Evolutionary conservation across 2,329 filamentous ascomycete species (phyloP), one percentile per base, ranked within the genome.

Genomic region (Scopulariopsis brevicaulis): DNA sequence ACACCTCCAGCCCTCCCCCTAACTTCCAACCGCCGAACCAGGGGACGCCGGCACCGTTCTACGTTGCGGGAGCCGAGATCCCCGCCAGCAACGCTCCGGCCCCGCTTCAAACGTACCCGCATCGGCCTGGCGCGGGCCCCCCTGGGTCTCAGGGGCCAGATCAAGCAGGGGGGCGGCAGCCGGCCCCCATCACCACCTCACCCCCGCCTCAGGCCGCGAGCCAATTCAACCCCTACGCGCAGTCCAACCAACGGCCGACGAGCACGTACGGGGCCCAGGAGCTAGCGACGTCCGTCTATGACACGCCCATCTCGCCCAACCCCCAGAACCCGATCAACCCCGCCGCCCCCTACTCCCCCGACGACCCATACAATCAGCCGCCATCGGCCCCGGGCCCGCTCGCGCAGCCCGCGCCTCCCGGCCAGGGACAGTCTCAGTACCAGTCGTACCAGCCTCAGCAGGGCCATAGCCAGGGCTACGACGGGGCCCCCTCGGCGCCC

Each of bases 261-360:
- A 86, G 83, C 68, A 87, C 82, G 12, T 87, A 87, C 64, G 84
- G 85, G 32, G 82, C 88, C 0, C 89, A 92, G 70, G 89, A 93
- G 71, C 76, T 93, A 53, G 86, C 87, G 28, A 90, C 88, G 0
- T 88, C 87, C 1, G 83, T 82, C 11, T 92, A 91, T 66, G 87
- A 91, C 69, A 88, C 87, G 3, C 88, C 87, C 50, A 78, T 88
- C 46, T 81, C 77, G 14, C 69, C 77, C 6, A 76, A 80, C 66
- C 71, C 67, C 61, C 72, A 72, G 52, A 68, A 70, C 18, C 70
- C 71, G 24, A 71, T 75, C 1, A 80, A 75, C 63, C 71, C 74
- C 3, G 74, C 73, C 50, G 76, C 77, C 0, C 72, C 72, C 34
- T 78, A 79, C 64, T 76, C 77, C 4, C 71, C 74, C 6, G 78